phyloP scores from a whole-genome alignment of 163 green algal species.

The Scenedesmus sp. region DNA sequence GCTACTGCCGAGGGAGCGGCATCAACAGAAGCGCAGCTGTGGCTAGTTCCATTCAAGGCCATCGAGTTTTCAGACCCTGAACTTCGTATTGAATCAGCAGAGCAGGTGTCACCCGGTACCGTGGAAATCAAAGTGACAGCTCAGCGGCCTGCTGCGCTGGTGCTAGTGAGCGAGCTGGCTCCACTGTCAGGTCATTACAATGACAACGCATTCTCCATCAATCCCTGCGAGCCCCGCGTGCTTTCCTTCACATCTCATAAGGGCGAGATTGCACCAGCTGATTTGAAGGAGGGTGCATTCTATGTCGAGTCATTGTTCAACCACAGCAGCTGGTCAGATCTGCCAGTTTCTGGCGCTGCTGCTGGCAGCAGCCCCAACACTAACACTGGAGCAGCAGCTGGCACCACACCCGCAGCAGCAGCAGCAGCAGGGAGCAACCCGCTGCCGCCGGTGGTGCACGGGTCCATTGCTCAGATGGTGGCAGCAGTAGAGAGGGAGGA shows the following conservation, averaged over 20 bases:
- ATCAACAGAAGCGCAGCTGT: slow-evolving; percentile 21
- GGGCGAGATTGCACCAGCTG: background rate
- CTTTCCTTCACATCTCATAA: slow-evolving; percentile 8
- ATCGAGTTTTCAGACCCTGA: slow-evolving; percentile 11
- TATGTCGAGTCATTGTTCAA: slow-evolving; percentile 33
- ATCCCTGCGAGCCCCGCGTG: slow-evolving; percentile 28
- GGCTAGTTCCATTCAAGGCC: slow-evolving; percentile 36
- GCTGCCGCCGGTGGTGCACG: background rate
- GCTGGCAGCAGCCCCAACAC: background rate
- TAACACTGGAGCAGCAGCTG: background rate
- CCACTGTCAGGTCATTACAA: slow-evolving; percentile 24
- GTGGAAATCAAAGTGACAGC: slow-evolving; percentile 3
- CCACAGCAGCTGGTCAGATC: slow-evolving; percentile 35
- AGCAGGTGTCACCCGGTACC: background rate
- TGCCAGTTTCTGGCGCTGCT: background rate
- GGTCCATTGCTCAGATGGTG: background rate
- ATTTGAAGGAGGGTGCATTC: background rate
- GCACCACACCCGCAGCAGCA: background rate
- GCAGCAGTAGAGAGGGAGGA: background rate
- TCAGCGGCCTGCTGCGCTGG: slow-evolving; percentile 22
- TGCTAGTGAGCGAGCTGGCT: slow-evolving; percentile 16
- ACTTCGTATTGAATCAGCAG: background rate
- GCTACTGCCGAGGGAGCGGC: background rate
- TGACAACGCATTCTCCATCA: slow-evolving; percentile 34
- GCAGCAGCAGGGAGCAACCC: background rate